phyloP scores from a whole-genome alignment of 176 grass and related monocot species.

The Leersia perrieri region DNA sequence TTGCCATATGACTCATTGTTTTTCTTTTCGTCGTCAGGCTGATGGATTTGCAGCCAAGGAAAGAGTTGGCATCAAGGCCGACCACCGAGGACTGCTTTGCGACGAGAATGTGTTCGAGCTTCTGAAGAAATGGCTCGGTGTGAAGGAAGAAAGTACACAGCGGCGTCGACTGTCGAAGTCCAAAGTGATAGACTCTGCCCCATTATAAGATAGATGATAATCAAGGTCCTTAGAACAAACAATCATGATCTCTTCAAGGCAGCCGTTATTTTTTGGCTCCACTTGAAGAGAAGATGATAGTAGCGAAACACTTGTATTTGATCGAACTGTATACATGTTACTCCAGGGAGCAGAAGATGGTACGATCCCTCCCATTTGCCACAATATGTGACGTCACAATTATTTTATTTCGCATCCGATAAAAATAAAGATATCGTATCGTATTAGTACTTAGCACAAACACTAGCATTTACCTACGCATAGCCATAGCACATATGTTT shows the following conservation, averaged over 20 bases:
- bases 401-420: background rate
- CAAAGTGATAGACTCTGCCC: constrained; percentile 36
- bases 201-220: background rate
- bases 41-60: constrained; percentile 70
- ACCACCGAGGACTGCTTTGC: constrained; percentile 62
- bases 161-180: constrained; percentile 13
- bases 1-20: background rate
- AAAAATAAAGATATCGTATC: no score
- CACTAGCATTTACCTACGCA: no score
- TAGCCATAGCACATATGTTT: no score
- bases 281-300: background rate
- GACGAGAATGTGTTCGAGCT: constrained; percentile 67
- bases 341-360: background rate
- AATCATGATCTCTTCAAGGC: background rate
- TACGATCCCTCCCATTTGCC: background rate
- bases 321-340: background rate
- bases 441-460: no score
- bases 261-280: constrained; percentile 25
- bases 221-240: background rate
- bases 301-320: background rate
- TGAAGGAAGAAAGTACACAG: constrained; percentile 26
- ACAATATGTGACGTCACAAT: background rate
- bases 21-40: constrained; percentile 51
- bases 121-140: constrained; percentile 69
- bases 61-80: constrained; percentile 62